Conservation (phyloP, 2,329 filamentous ascomycete species). For the Orbilia javanica region DNA sequence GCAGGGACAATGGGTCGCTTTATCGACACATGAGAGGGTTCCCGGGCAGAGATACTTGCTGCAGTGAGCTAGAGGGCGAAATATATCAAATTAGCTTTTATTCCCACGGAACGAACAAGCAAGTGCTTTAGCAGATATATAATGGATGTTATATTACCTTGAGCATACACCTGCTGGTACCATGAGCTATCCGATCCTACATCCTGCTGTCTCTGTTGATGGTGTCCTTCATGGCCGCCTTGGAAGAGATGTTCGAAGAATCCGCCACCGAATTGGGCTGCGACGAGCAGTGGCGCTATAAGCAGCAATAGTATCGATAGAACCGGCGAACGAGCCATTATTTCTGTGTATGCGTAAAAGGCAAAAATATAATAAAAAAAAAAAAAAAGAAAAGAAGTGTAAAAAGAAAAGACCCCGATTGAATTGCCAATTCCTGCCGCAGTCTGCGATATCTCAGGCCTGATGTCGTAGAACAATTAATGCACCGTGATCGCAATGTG, state of each 20-base stretch:
- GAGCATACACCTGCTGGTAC: slow-evolving; percentile 79
- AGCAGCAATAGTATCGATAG: slow-evolving; percentile 65
- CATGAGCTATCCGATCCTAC: slow-evolving; percentile 84
- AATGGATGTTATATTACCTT: slow-evolving; percentile 68
- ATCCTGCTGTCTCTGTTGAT: slow-evolving; percentile 77
- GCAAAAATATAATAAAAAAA: neutral
- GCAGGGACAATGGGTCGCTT: slow-evolving; percentile 97
- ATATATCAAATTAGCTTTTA: slow-evolving; percentile 26
- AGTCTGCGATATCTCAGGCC: no score
- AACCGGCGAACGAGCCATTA: slow-evolving; percentile 24
- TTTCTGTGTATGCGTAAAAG: neutral
- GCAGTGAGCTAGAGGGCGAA: slow-evolving; percentile 77
- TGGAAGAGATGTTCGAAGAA: slow-evolving; percentile 99
- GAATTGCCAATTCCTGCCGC: no score
- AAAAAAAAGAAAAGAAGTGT: no score
- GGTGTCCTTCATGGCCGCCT: slow-evolving; percentile 68
- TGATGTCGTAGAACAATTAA: no score
- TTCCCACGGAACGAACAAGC: neutral
- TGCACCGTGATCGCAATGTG: neutral
- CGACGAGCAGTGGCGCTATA: slow-evolving; percentile 73
- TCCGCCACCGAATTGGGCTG: slow-evolving; percentile 79
- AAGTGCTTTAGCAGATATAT: neutral
- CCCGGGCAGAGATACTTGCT: slow-evolving; percentile 94
- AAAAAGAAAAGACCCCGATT: no score
- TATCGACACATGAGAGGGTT: slow-evolving; percentile 93